Percentiles rank a stretch among this genome's conserved stretches.
phyloP scores from a whole-genome alignment of 1,139 yeast genomes.

The Tardiomyces digboiensis region DNA sequence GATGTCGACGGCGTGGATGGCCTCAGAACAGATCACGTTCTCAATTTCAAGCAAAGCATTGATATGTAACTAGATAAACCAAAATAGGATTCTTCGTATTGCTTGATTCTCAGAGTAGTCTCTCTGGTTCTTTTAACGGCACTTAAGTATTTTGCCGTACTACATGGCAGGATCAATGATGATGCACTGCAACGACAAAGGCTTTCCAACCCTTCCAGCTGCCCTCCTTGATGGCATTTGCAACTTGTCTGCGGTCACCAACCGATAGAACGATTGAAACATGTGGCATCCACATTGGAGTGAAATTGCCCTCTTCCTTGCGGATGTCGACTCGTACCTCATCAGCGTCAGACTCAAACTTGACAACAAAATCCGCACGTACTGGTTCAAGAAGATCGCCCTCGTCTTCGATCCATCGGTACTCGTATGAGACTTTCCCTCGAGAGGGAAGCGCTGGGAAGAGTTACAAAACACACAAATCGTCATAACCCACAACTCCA shows the following conservation, averaged over 20 bases:
- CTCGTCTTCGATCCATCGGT: not conserved
- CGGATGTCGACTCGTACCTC: not conserved
- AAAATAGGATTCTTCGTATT: too few relatives aligned
- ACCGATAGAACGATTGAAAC: not conserved
- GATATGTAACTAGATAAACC: too few relatives aligned
- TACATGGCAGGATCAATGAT: too few relatives aligned
- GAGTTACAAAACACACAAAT: not conserved
- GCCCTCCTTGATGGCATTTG: not conserved
- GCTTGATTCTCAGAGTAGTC: too few relatives aligned
- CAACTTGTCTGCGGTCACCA: not conserved
- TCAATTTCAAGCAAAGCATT: slow-evolving; percentile 38
- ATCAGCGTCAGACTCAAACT: not conserved
- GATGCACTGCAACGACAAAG: too few relatives aligned
- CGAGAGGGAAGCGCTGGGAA: not conserved
- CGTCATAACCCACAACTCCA: not conserved
- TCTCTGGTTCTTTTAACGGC: too few relatives aligned
- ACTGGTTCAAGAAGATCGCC: not conserved
- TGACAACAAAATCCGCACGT: not conserved
- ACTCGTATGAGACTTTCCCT: not conserved
- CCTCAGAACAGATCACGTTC: slow-evolving; percentile 50
- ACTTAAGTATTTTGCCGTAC: too few relatives aligned
- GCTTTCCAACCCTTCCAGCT: not conserved
- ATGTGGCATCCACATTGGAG: not conserved
- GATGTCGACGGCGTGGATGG: slow-evolving; percentile 56
- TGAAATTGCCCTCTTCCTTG: not conserved